Evolutionary conservation across 495 filamentous ascomycete genomes (phyloP), one percentile per base, ranked within the genome.

Genomic region (Baudoinia panamericana): DNA sequence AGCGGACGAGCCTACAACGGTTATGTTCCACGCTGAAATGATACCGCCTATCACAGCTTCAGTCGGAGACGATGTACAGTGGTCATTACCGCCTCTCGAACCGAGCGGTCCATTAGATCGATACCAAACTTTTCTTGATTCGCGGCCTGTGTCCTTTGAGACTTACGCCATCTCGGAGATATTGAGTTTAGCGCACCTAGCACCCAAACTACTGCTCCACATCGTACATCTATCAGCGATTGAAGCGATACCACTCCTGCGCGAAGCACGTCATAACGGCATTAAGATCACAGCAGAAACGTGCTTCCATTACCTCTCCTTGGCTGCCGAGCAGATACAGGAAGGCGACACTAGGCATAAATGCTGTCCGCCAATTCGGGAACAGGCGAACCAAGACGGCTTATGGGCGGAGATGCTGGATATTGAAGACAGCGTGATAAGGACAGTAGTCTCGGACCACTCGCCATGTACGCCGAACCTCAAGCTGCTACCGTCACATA

Each of bases 11-110:
- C 70, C 82, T 30, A 97, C 90, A 12, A 88, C 83, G 0, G 67
- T 96, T 30, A 95, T 97, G 88, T 97, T 97, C 63, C 90, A 97
- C 54, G 90, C 90, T 15, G 90, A 97, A 62, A 95, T 94, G 86
- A 76, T 93, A 16, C 90, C 90, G 2, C 86, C 88, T 3, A 80
- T 86, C 45, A 64, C 82, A 30, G 74, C 75, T 46, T 86, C 84
- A 0, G 80, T 86, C 9, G 82, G 84, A 30, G 84, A 92, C 55
- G 72, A 73, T 12, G 78, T 81, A 10, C 82, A 84, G 51, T 62
- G 56, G 30, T 84, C 84, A 0, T 63, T 71, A 0, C 78, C 85
- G 21, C 87, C 85, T 6, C 60, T 78, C 11, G 76, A 69, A 12
- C 87, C 84, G 0, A 66, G 69, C 37, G 88, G 88, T 2, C 75